phyloP scores from a whole-genome alignment of 139 green algal species.

The Deuterostichococcus epilithicus region DNA sequence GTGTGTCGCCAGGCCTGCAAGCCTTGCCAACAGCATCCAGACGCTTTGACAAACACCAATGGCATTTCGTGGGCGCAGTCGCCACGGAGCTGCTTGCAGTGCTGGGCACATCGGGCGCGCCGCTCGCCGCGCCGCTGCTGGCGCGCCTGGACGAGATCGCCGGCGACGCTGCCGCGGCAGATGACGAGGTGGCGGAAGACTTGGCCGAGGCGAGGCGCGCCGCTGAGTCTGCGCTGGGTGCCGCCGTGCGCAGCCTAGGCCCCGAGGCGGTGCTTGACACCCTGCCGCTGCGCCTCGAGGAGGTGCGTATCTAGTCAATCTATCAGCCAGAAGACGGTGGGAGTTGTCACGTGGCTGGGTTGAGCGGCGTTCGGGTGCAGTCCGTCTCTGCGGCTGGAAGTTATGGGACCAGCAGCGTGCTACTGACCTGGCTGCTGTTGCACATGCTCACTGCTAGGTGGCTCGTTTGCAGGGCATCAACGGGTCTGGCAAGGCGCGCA shows the following conservation, averaged over 20 bases:
- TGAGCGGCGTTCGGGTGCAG: too few relatives aligned
- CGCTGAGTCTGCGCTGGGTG: constrained; percentile 59
- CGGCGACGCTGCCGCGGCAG: constrained; percentile 46
- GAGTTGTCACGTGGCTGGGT: too few relatives aligned
- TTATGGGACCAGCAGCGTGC: too few relatives aligned
- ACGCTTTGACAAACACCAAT: too few relatives aligned
- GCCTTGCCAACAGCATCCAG: too few relatives aligned
- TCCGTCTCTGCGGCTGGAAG: background rate
- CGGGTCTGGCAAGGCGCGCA: constrained; percentile 51
- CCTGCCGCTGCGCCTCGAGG: constrained; percentile 65
- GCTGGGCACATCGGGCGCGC: constrained; percentile 33
- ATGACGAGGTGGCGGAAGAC: constrained; percentile 21
- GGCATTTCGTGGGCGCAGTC: too few relatives aligned
- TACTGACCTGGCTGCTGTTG: too few relatives aligned
- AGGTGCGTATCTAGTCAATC: constrained; percentile 26
- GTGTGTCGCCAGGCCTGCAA: too few relatives aligned
- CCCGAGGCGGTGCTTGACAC: constrained; percentile 60
- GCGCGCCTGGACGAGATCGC: constrained; percentile 48
- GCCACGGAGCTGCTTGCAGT: constrained; percentile 39
- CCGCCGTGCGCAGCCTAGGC: constrained; percentile 65
- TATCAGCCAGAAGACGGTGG: background rate
- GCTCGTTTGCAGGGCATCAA: constrained; percentile 37
- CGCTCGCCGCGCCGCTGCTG: constrained; percentile 32
- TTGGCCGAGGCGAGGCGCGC: constrained; percentile 12
- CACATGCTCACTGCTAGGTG: background rate